Evolutionary conservation across 176 grass and related monocot genomes (phyloP).

Genomic region (Carex littledalei): DNA sequence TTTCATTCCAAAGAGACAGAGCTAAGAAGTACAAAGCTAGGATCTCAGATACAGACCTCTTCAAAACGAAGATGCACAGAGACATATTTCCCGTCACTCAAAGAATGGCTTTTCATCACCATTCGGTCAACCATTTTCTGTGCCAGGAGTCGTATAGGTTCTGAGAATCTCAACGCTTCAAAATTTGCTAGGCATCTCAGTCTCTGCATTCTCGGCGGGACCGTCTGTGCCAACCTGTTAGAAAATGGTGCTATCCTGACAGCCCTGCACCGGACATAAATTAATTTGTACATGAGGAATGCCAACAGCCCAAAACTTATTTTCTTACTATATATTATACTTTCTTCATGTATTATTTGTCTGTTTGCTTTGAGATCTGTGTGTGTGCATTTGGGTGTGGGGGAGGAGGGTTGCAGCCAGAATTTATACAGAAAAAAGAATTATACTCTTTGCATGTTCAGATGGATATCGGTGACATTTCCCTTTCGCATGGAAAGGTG

Average conservation of each 20-base stretch:
- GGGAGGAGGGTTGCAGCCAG: too few species aligned
- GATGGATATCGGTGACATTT: not conserved
- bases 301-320: not conserved
- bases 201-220: slow-evolving; percentile 50
- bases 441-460: not conserved
- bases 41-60: slow-evolving; percentile 44
- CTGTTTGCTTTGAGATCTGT: not conserved
- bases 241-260: slow-evolving; percentile 95
- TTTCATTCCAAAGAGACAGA: not conserved
- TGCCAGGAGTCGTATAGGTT: slow-evolving; percentile 73
- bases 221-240: slow-evolving; percentile 77
- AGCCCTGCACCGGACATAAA: slow-evolving; percentile 39
- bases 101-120: slow-evolving; percentile 54
- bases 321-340: not conserved
- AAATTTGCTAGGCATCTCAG: slow-evolving; percentile 90
- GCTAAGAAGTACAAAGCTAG: not conserved
- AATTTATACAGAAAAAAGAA: not conserved
- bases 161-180: slow-evolving; percentile 78
- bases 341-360: not conserved
- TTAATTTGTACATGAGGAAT: not conserved
- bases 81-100: slow-evolving; percentile 62
- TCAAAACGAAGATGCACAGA: slow-evolving; percentile 97
- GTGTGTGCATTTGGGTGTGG: not conserved
- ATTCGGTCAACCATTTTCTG: slow-evolving; percentile 69
- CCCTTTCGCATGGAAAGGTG: not conserved